Percentiles rank a stretch among this genome's conserved stretches.
Conservation (phyloP, 2,329 filamentous ascomycete species). For the Kalmusia sp. region DNA sequence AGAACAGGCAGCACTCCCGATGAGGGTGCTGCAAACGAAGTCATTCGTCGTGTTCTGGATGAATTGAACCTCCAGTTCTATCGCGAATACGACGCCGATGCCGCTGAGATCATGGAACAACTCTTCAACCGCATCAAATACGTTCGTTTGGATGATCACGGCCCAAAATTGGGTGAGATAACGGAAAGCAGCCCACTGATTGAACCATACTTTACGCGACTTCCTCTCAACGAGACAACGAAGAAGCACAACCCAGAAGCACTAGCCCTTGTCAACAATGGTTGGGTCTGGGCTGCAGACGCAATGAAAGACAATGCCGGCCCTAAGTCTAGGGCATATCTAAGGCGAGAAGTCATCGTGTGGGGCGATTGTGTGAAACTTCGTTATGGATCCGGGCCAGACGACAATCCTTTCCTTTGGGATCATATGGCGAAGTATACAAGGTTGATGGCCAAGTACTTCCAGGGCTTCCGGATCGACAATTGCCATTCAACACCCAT, state of each 20-base stretch:
- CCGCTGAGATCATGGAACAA: constrained; percentile 84
- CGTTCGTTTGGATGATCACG: constrained; percentile 87
- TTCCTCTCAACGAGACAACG: constrained; percentile 80
- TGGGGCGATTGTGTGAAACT: constrained; percentile 99
- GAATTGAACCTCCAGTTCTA: constrained; percentile 89
- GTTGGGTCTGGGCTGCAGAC: constrained; percentile 98
- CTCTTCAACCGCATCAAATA: constrained; percentile 96
- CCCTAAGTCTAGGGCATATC: constrained; percentile 85
- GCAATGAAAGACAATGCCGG: constrained; percentile 94
- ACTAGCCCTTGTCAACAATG: constrained; percentile 89
- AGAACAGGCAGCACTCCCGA: constrained; percentile 57
- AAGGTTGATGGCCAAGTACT: constrained; percentile 90
- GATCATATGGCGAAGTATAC: constrained; percentile 95
- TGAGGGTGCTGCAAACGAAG: constrained; percentile 61
- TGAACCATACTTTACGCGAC: constrained; percentile 91
- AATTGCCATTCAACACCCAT: constrained; percentile 97
- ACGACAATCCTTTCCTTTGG: constrained; percentile 95
- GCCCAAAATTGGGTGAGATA: constrained; percentile 84
- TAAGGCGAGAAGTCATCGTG: constrained; percentile 94
- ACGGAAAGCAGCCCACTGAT: constrained; percentile 80
- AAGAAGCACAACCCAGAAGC: constrained; percentile 77
- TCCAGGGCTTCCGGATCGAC: constrained; percentile 94
- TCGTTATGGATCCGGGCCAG: constrained; percentile 78
- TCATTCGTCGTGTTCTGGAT: constrained; percentile 70
- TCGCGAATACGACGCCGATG: constrained; percentile 86